Evolutionary conservation across 208 protist species (phyloP).

Genomic region (Vickermania ingenoplastis): DNA sequence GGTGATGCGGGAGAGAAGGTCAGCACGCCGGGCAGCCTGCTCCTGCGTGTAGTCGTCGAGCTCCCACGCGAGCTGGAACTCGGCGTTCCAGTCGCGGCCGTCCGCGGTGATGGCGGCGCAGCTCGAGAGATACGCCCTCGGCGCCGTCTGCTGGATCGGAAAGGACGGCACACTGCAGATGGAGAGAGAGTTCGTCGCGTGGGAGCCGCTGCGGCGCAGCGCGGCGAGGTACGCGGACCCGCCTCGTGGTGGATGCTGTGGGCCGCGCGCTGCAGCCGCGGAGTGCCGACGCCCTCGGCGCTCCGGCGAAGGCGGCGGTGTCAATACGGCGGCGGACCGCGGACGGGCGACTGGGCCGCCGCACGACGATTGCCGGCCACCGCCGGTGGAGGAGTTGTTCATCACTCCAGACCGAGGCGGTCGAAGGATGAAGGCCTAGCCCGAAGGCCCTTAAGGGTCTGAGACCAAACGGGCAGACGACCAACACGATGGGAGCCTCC

Average conservation of each 20-base stretch:
- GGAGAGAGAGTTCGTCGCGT: conserved; percentile 17
- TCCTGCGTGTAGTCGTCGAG: conserved; percentile 48
- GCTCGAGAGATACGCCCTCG: conserved; percentile 46
- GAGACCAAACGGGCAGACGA: no score
- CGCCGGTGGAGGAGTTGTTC: no score
- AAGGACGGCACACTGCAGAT: conserved; percentile 63
- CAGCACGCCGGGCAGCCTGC: conserved; percentile 37
- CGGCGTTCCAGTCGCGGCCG: conserved; percentile 65
- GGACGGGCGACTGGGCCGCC: background rate
- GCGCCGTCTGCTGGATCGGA: conserved; percentile 65
- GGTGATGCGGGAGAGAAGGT: conserved; percentile 32
- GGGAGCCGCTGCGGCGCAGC: background rate
- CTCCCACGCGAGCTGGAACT: conserved; percentile 81
- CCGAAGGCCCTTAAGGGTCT: no score
- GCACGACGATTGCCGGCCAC: no score
- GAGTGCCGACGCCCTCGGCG: no score
- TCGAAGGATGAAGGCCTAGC: no score
- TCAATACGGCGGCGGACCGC: background rate
- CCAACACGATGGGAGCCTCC: no score
- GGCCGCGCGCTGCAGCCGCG: no score
- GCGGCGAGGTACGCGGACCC: no score
- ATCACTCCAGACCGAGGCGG: no score
- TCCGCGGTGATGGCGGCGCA: conserved; percentile 53
- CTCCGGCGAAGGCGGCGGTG: background rate
- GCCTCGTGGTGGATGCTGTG: no score